A percentile compares a stretch with the other conserved stretches of the same genome.
phyloP scores from a whole-genome alignment of 1,139 yeast genomes.

The Zhuliangozyma blackwelliae region DNA sequence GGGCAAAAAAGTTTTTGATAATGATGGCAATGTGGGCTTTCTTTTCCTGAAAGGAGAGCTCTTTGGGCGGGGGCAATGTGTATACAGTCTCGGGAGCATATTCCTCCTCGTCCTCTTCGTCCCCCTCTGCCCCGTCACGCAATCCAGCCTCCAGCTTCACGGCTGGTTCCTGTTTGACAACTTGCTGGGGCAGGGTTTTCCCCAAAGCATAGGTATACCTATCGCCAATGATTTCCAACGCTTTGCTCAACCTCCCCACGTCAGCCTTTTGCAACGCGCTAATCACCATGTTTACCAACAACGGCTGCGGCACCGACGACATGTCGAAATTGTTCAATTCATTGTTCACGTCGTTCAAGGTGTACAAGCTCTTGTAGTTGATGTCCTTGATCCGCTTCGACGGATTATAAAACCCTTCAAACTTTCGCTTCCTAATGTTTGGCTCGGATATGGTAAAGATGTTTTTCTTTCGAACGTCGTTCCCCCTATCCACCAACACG shows the following conservation, averaged over 20 bases:
- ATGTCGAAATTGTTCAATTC: slow-evolving; percentile 66
- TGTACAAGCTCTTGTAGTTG: slow-evolving; percentile 46
- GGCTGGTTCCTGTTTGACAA: neutral
- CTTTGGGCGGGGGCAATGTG: slow-evolving; percentile 56
- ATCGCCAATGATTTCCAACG: slow-evolving; percentile 61
- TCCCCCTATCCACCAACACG: slow-evolving; percentile 34
- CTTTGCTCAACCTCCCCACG: slow-evolving; percentile 54
- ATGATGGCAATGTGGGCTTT: slow-evolving; percentile 51
- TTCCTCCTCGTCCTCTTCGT: slow-evolving; percentile 31
- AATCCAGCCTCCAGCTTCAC: neutral
- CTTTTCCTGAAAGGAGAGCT: slow-evolving; percentile 44
- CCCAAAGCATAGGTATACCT: slow-evolving; percentile 42
- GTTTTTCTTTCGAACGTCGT: slow-evolving; percentile 39
- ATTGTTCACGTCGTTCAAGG: slow-evolving; percentile 58
- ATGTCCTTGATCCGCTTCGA: slow-evolving; percentile 25
- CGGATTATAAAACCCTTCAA: slow-evolving; percentile 32
- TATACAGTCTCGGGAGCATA: slow-evolving; percentile 43
- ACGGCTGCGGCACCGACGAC: slow-evolving; percentile 57
- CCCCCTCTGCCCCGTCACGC: slow-evolving; percentile 29
- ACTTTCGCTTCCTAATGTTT: slow-evolving; percentile 33
- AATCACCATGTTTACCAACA: slow-evolving; percentile 62
- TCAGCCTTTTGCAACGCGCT: slow-evolving; percentile 57
- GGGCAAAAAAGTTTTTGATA: slow-evolving; percentile 50
- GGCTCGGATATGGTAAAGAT: slow-evolving; percentile 29
- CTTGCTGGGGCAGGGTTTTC: neutral